Conservation (phyloP, 1,284 basidiomycete genomes). For the Ustilago shanxiensis region DNA sequence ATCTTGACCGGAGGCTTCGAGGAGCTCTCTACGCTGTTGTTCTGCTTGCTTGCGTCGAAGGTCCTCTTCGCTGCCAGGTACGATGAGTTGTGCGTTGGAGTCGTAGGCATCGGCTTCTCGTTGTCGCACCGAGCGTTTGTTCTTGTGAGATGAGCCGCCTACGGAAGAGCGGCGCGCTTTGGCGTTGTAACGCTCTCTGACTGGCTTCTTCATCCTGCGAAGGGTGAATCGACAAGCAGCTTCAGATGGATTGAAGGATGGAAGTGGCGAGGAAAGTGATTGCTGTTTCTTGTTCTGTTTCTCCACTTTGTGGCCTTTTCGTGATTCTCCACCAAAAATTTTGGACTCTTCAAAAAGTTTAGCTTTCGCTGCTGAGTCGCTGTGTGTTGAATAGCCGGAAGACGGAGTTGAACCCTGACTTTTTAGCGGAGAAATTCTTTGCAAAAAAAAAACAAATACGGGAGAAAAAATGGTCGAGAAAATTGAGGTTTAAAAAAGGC, state of each 20-base stretch:
- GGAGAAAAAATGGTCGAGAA: background rate
- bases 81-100: conserved; percentile 64
- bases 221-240: background rate
- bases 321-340: conserved; percentile 6
- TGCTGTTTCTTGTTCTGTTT: background rate
- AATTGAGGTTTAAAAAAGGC: conserved; percentile 1
- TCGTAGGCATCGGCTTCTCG: conserved; percentile 48
- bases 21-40: conserved; percentile 48
- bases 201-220: conserved; percentile 45
- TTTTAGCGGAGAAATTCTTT: background rate
- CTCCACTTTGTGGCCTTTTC: background rate
- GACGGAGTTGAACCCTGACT: background rate
- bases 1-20: conserved; percentile 54
- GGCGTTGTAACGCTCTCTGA: conserved; percentile 66
- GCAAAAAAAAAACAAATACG: background rate
- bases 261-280: conserved; percentile 3
- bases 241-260: background rate
- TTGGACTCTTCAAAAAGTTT: background rate
- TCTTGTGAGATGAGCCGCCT: conserved; percentile 68
- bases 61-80: conserved; percentile 53
- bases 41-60: conserved; percentile 39
- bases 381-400: background rate
- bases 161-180: conserved; percentile 64
- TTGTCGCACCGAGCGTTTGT: conserved; percentile 54
- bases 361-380: background rate